Evolutionary conservation across 805 yeast species (phyloP).

Genomic region (Cyberlindnera japonica): DNA sequence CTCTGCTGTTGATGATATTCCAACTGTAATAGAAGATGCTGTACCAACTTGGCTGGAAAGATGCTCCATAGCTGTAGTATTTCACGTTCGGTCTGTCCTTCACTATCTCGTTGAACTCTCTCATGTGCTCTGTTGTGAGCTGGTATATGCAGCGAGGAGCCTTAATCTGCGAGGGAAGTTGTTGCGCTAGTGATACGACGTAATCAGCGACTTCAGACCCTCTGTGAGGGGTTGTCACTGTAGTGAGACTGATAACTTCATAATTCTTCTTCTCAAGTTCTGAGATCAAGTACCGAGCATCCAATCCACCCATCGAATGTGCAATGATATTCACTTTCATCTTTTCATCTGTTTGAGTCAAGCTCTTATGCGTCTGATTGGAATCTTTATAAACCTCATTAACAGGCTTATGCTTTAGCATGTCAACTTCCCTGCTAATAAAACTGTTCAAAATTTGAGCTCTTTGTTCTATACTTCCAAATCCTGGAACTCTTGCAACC

Average conservation of each 20-base stretch:
- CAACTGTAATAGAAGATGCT: slow-evolving; percentile 63
- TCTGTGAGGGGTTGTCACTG: slow-evolving; percentile 83
- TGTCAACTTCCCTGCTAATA: slow-evolving; percentile 33
- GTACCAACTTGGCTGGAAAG: slow-evolving; percentile 57
- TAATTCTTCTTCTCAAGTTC: slow-evolving; percentile 43
- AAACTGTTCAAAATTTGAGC: slow-evolving; percentile 54
- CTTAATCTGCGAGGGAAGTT: slow-evolving; percentile 16
- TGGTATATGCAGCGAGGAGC: slow-evolving; percentile 53
- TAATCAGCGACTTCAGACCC: slow-evolving; percentile 84
- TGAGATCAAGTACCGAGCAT: slow-evolving; percentile 71
- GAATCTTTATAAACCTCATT: slow-evolving; percentile 26
- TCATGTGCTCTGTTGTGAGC: slow-evolving; percentile 54
- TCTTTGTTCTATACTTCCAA: slow-evolving; percentile 68
- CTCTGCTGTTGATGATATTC: slow-evolving; percentile 46
- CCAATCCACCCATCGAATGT: slow-evolving; percentile 95
- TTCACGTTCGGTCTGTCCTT: slow-evolving; percentile 56
- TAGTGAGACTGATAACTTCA: slow-evolving; percentile 70
- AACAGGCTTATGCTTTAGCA: slow-evolving; percentile 20
- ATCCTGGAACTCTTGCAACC: slow-evolving; percentile 78
- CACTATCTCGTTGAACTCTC: slow-evolving; percentile 49
- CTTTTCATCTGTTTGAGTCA: slow-evolving; percentile 27
- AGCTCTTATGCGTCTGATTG: slow-evolving; percentile 6
- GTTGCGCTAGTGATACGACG: slow-evolving; percentile 36
- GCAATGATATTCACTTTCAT: slow-evolving; percentile 71
- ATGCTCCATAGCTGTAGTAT: slow-evolving; percentile 84